Percentiles rank a stretch among this genome's conserved stretches.
Evolutionary conservation across 768 basidiomycete genomes (phyloP).

Genomic region (Xerocomellus chrysenteron): DNA sequence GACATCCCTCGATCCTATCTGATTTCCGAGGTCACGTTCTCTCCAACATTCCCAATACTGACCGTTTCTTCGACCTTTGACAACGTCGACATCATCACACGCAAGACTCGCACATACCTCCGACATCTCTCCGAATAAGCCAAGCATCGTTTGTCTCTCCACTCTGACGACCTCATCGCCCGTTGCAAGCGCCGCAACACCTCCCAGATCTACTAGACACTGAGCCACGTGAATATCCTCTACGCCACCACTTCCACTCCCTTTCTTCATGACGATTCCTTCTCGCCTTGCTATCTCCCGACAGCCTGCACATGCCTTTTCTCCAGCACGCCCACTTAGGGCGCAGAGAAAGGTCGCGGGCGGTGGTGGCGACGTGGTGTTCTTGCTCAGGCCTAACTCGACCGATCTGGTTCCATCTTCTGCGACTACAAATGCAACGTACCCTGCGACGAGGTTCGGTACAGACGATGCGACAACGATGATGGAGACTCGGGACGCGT

Average conservation of each 20-base stretch:
- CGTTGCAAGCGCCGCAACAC: background rate
- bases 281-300: background rate
- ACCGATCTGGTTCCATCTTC: background rate
- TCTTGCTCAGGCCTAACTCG: background rate
- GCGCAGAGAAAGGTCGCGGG: conserved; percentile 13
- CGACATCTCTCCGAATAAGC: background rate
- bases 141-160: conserved; percentile 1
- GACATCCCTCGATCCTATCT: background rate
- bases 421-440: background rate
- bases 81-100: background rate
- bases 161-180: background rate
- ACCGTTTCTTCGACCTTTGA: background rate
- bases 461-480: background rate
- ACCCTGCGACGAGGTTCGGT: conserved; percentile 1
- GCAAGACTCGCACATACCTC: conserved; percentile 2
- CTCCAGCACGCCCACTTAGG: conserved; percentile 19
- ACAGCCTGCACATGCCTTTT: conserved; percentile 9
- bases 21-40: background rate
- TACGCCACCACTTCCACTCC: background rate
- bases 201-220: background rate
- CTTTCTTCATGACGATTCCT: background rate
- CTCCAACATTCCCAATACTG: background rate
- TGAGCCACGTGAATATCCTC: background rate
- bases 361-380: background rate
- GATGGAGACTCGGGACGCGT: background rate